phyloP scores from a whole-genome alignment of 164 flowering plant species.

The Stephania cephalantha region DNA sequence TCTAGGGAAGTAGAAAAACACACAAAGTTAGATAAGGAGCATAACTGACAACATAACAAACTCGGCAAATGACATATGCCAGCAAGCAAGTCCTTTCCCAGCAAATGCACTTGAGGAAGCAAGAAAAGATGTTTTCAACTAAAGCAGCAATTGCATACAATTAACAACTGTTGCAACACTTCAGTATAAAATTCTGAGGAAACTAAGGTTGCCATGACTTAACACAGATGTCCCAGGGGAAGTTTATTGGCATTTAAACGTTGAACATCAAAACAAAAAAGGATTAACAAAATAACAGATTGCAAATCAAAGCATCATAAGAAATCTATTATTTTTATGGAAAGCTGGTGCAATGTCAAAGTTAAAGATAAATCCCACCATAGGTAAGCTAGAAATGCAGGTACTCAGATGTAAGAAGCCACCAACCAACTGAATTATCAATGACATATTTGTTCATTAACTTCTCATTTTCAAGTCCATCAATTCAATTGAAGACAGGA shows the following conservation, averaged over 20 bases:
- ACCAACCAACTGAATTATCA: too few relatives aligned
- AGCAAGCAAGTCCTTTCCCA: background rate
- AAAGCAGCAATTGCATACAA: background rate
- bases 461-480: too few relatives aligned
- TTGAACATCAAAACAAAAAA: too few relatives aligned
- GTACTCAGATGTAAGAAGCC: too few relatives aligned
- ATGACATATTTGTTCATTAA: too few relatives aligned
- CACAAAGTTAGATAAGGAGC: background rate
- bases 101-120: background rate
- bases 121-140: background rate
- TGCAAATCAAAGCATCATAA: background rate
- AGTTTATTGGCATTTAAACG: too few relatives aligned
- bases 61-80: background rate
- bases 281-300: too few relatives aligned
- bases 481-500: too few relatives aligned
- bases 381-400: background rate
- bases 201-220: too few relatives aligned
- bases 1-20: background rate
- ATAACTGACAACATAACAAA: background rate
- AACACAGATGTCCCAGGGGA: too few relatives aligned
- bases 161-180: background rate
- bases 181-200: background rate
- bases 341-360: background rate
- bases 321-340: background rate
- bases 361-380: background rate